Evolutionary conservation across 768 basidiomycete species (phyloP).

Genomic region (Auriscalpium orientale): DNA sequence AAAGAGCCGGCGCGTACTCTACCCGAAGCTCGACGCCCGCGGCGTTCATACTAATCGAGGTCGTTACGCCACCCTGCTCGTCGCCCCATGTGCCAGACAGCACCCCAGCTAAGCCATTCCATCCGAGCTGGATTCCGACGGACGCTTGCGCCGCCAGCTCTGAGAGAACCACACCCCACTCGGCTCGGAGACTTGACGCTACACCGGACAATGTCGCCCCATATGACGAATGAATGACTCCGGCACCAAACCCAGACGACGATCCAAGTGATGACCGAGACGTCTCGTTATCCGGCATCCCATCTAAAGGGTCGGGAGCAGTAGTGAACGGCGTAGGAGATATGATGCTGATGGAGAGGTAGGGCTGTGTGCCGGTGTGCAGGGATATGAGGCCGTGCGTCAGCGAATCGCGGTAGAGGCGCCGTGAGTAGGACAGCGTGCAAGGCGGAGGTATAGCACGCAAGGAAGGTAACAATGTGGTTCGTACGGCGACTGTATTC

Average conservation of each 20-base stretch:
- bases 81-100: conserved; percentile 44
- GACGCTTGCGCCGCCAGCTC: conserved; percentile 51
- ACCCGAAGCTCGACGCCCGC: conserved; percentile 45
- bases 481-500: conserved; percentile 6
- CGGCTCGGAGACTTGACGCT: conserved; percentile 41
- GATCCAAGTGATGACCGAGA: conserved; percentile 32
- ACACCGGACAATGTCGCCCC: conserved; percentile 42
- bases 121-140: conserved; percentile 39
- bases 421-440: conserved; percentile 14
- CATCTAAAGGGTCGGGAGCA: conserved; percentile 2
- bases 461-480: conserved; percentile 8
- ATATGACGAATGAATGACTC: conserved; percentile 38
- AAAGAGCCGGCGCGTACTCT: conserved; percentile 38
- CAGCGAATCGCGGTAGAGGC: conserved; percentile 12
- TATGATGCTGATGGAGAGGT: conserved; percentile 10
- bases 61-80: conserved; percentile 35
- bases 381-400: conserved; percentile 12
- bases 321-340: conserved; percentile 5
- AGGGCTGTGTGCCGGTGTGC: conserved; percentile 7
- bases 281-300: neutral
- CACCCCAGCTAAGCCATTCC: conserved; percentile 36
- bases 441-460: conserved; percentile 9
- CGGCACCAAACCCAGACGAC: conserved; percentile 40
- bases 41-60: conserved; percentile 35
- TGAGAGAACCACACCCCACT: conserved; percentile 43